Base-by-base conservation (phyloP, 257 asterid genomes). In the Scutellaria minor region DNA sequence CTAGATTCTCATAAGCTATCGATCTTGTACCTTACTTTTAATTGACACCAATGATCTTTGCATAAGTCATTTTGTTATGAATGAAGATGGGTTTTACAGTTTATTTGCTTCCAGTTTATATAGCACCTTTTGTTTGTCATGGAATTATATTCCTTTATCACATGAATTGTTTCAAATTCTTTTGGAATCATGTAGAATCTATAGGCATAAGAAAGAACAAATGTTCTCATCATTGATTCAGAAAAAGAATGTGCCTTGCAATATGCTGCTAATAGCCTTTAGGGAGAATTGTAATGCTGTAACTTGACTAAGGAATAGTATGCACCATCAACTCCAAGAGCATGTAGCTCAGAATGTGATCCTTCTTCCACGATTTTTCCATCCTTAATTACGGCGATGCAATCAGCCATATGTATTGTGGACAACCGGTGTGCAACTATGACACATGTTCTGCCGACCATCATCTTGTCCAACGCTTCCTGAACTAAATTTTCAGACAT, bases 351-450 rank as follows among this genome's bases (percentile, higher is more conserved):
- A 10, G 74, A 61, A 68, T 80, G 86, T 15, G 85, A 74, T 42
- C 89, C 86, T 58, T 82, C 68, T 72, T 84, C 90, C 42, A 80
- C 81, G 45, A 85, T 45, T 79, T 73, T 81, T 15, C 90, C 93
- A 7, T 76, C 57, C 62, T 79, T 82, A 5, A 85, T 48, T 24
- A 87, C 87, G 0, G 80, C 75, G 2, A 85, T 78, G 63, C 68
- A 64, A 47, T 85, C 77, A 4, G 90, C 82, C 64, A 70, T 83
- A 64, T 83, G 87, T 53, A 85, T 73, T 5, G 90, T 85, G 0
- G 92, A 82, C 40, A 88, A 57, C 10, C 89, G 65, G 77, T 85
- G 91, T 18, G 91, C 91, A 20, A 83, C 77, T 0, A 82, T 55
- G 0, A 82, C 76, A 44, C 94, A 84, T 6, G 86, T 85, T 74